Conservation (phyloP, 805 yeast species). For the Candida patagonica region DNA sequence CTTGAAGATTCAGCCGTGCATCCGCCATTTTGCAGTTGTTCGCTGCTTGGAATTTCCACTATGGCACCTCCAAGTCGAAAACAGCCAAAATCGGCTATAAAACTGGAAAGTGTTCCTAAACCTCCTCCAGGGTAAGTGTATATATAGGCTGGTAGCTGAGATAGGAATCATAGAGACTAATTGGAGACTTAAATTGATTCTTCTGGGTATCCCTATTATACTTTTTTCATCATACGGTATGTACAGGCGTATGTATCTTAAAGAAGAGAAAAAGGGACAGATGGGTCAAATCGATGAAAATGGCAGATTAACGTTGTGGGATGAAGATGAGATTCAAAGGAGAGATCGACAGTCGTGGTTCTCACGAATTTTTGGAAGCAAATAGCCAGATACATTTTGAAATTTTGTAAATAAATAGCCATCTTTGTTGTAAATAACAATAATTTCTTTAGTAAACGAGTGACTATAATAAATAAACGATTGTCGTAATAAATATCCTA, state of each 20-base stretch:
- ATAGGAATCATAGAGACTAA: not conserved
- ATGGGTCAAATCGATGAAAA: constrained; percentile 38
- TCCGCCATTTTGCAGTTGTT: not conserved
- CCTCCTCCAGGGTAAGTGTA: constrained; percentile 1
- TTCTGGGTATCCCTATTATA: constrained; percentile 25
- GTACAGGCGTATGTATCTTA: constrained; percentile 29
- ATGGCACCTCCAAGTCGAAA: too few relatives aligned
- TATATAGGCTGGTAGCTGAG: too few relatives aligned
- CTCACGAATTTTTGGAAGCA: constrained; percentile 34
- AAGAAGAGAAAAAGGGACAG: constrained; percentile 37
- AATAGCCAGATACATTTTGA: too few relatives aligned
- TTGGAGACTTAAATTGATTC: constrained; percentile 21
- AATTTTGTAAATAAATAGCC: too few relatives aligned
- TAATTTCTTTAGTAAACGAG: too few relatives aligned
- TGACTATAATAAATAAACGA: too few relatives aligned
- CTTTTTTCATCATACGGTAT: constrained; percentile 22
- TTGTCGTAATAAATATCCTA: too few relatives aligned
- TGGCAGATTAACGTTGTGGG: constrained; percentile 37
- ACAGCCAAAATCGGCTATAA: too few relatives aligned
- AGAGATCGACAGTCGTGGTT: constrained; percentile 32
- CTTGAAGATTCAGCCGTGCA: not conserved
- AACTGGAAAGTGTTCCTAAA: not conserved
- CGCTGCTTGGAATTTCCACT: not conserved
- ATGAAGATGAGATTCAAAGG: constrained; percentile 33
- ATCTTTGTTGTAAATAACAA: too few relatives aligned